Conservation (phyloP, 1,284 basidiomycete species). For the Pisolithus thermaeus region DNA sequence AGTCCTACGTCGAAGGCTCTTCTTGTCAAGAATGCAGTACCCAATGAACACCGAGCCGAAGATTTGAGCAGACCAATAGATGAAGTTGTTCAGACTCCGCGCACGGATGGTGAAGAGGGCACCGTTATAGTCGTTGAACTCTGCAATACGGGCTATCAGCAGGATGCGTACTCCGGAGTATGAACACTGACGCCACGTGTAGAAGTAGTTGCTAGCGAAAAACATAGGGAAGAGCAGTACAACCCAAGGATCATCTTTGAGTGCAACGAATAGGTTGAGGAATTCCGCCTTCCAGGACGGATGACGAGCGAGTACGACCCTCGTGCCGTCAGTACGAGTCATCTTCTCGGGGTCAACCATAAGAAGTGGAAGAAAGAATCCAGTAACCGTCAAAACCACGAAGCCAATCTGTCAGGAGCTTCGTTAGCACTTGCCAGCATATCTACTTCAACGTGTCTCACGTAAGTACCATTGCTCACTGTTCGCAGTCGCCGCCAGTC, state of each 20-base stretch:
- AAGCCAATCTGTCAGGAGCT: conserved; percentile 26
- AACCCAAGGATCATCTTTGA: conserved; percentile 31
- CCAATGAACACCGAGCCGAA: conserved; percentile 36
- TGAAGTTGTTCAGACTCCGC: conserved; percentile 33
- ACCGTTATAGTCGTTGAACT: conserved; percentile 37
- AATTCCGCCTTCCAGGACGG: conserved; percentile 35
- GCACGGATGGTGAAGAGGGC: conserved; percentile 36
- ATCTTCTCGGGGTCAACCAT: conserved; percentile 34
- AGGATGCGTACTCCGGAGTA: neutral
- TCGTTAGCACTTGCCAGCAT: neutral
- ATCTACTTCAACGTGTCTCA: neutral
- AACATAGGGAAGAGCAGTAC: conserved; percentile 36
- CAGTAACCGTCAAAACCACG: conserved; percentile 30
- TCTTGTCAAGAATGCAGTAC: conserved; percentile 37
- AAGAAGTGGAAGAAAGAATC: conserved; percentile 27
- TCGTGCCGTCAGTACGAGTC: conserved; percentile 32
- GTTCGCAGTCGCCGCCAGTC: neutral
- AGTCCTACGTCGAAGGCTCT: conserved; percentile 34
- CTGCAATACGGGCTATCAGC: conserved; percentile 11
- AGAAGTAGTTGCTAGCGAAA: conserved; percentile 34
- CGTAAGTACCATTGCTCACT: conserved; percentile 32
- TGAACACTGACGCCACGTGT: conserved; percentile 30
- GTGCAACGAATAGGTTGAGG: conserved; percentile 28
- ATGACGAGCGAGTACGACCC: conserved; percentile 22
- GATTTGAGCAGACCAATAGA: conserved; percentile 36